Evolutionary conservation across 2,329 filamentous ascomycete species (phyloP).

Genomic region (Sclerotinia minor): DNA sequence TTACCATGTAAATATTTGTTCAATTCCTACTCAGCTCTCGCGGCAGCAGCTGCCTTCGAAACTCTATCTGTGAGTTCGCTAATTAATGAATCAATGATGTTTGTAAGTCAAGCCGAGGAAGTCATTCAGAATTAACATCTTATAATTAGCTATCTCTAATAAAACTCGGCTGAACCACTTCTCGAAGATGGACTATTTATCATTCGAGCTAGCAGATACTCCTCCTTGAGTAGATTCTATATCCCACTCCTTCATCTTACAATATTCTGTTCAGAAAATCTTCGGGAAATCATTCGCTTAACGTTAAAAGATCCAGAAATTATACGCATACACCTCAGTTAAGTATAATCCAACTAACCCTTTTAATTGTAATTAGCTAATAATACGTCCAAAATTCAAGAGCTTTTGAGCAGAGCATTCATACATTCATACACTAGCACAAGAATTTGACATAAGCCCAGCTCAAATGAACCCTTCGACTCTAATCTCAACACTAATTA

Average conservation of each 20-base stretch:
- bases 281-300: not conserved
- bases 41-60: not conserved
- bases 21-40: not conserved
- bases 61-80: not conserved
- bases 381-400: not conserved
- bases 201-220: too few relatives aligned
- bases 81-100: not conserved
- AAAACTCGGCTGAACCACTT: not conserved
- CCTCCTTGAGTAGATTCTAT: too few relatives aligned
- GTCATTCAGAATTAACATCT: not conserved
- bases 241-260: not conserved
- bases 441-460: not conserved
- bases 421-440: not conserved
- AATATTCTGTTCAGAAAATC: not conserved
- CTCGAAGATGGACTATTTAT: not conserved
- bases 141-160: not conserved
- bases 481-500: not conserved
- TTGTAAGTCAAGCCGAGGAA: not conserved
- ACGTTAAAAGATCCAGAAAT: constrained; percentile 3
- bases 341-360: not conserved
- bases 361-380: not conserved
- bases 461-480: not conserved
- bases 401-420: not conserved
- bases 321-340: not conserved
- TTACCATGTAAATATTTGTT: not conserved